Conservation (phyloP, 2,329 filamentous ascomycete species). For the Paracoccidioides brasiliensis region DNA sequence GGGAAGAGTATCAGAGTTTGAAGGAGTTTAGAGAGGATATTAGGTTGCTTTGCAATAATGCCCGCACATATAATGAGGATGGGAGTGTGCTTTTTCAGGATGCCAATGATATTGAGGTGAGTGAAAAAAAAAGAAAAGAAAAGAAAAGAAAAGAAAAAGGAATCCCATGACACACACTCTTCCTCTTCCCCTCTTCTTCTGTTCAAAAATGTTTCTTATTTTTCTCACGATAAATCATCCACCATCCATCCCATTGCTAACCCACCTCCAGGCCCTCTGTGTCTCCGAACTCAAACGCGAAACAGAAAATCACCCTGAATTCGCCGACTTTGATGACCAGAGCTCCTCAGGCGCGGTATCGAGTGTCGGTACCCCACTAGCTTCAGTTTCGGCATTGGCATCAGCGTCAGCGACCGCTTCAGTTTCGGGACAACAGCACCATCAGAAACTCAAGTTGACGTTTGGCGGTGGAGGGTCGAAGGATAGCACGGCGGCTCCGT, state of each 20-base stretch:
- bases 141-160: too few species aligned
- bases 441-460: slow-evolving; percentile 56
- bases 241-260: background rate
- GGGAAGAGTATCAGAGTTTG: slow-evolving; percentile 75
- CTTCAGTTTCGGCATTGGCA: slow-evolving; percentile 31
- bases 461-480: slow-evolving; percentile 31
- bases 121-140: slow-evolving; percentile 19
- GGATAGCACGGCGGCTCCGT: slow-evolving; percentile 16
- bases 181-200: background rate
- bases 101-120: slow-evolving; percentile 83
- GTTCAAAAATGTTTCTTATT: slow-evolving; percentile 5
- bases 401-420: background rate
- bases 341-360: slow-evolving; percentile 35
- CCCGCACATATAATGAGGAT: slow-evolving; percentile 92
- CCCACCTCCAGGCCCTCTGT: slow-evolving; percentile 32
- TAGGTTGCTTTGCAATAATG: slow-evolving; percentile 74
- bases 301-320: slow-evolving; percentile 42
- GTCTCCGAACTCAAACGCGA: slow-evolving; percentile 41
- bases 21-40: slow-evolving; percentile 74
- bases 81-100: slow-evolving; percentile 83
- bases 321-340: slow-evolving; percentile 43
- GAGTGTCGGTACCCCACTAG: slow-evolving; percentile 47
- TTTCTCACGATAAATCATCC: slow-evolving; percentile 8
- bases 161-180: too few species aligned
- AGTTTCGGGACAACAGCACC: slow-evolving; percentile 28